Evolutionary conservation across 108 stramenopile species (phyloP).

Genomic region (Ochromonas danica): DNA sequence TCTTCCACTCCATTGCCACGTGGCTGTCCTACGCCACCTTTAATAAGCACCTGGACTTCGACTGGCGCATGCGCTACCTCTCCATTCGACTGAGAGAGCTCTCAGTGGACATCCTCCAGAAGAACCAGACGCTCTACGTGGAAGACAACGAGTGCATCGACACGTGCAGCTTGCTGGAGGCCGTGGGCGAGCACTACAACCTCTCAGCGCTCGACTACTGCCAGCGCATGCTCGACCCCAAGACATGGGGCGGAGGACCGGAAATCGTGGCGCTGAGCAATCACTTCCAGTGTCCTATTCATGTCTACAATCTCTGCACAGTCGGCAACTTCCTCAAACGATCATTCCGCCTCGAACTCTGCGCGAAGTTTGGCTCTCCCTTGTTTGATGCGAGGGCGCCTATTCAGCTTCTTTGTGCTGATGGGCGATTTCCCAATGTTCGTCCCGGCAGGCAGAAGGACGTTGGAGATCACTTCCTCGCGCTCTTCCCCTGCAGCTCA

Average conservation of each 20-base stretch:
- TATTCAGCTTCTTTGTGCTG: slow-evolving; percentile 62
- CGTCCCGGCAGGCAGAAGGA: slow-evolving; percentile 63
- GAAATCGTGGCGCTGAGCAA: slow-evolving; percentile 93
- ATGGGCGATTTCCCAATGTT: slow-evolving; percentile 83
- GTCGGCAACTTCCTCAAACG: background rate
- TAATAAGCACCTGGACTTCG: slow-evolving; percentile 47
- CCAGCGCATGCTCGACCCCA: slow-evolving; percentile 73
- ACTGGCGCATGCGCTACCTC: background rate
- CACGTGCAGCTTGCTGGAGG: background rate
- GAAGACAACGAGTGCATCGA: background rate
- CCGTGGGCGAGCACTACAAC: background rate
- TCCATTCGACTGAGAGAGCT: background rate
- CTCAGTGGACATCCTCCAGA: background rate
- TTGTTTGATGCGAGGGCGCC: slow-evolving; percentile 73
- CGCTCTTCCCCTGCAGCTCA: slow-evolving; percentile 63
- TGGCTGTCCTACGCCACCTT: slow-evolving; percentile 45
- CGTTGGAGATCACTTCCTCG: slow-evolving; percentile 89
- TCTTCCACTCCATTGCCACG: slow-evolving; percentile 70
- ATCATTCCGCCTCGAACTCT: slow-evolving; percentile 72
- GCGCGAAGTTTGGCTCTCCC: slow-evolving; percentile 89
- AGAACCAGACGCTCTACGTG: background rate
- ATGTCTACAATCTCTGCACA: slow-evolving; percentile 77
- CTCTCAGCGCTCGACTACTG: background rate
- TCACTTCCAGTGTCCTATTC: slow-evolving; percentile 80
- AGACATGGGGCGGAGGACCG: slow-evolving; percentile 92